phyloP scores from a whole-genome alignment of 176 grass and related monocot genomes.

The Carex littledalei region DNA sequence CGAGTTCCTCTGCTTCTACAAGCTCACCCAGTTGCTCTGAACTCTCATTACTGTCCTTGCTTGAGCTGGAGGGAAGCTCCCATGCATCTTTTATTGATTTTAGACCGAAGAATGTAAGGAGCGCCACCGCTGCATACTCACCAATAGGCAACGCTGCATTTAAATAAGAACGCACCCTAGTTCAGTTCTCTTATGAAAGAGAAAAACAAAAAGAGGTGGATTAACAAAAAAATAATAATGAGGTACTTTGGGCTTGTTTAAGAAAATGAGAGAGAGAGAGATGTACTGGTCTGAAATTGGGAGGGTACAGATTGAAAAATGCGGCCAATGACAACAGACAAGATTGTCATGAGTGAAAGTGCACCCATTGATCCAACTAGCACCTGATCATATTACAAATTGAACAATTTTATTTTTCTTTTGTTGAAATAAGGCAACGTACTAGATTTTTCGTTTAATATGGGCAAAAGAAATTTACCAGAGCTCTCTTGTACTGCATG shows the following conservation, averaged over 20 bases:
- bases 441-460: background rate
- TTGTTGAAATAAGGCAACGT: background rate
- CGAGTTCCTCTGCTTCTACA: constrained; percentile 91
- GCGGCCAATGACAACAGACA: constrained; percentile 83
- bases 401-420: background rate
- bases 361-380: constrained; percentile 79
- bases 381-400: constrained; percentile 43
- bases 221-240: background rate
- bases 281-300: constrained; percentile 92
- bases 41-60: constrained; percentile 31
- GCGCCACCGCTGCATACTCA: constrained; percentile 82
- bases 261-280: background rate
- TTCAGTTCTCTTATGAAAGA: background rate
- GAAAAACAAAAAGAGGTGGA: background rate
- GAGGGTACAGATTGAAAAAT: constrained; percentile 86
- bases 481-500: constrained; percentile 89
- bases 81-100: constrained; percentile 96
- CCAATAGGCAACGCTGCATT: constrained; percentile 83
- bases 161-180: background rate
- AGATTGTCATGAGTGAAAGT: constrained; percentile 82
- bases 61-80: constrained; percentile 47
- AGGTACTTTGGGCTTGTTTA: background rate
- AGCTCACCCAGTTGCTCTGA: constrained; percentile 71
- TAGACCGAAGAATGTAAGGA: constrained; percentile 85
- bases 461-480: constrained; percentile 35